Evolutionary conservation across 2,329 filamentous ascomycete species (phyloP).

Genomic region (Massarina eburnea): DNA sequence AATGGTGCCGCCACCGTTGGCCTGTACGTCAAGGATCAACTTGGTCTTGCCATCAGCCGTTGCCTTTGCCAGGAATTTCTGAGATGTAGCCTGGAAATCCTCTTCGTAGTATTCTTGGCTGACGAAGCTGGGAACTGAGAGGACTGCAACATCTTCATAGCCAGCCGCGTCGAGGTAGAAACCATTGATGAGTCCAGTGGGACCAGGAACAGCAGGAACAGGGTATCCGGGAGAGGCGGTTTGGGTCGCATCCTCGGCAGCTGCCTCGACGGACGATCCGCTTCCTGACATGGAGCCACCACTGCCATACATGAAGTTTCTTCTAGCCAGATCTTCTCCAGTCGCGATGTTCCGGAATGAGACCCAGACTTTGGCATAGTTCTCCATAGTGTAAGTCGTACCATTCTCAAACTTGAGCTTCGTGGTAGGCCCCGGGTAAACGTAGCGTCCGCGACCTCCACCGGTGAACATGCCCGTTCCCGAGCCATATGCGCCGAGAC

Average conservation of each 20-base stretch:
- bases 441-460: slow-evolving; percentile 46
- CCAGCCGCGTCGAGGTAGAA: slow-evolving; percentile 48
- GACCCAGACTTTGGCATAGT: slow-evolving; percentile 44
- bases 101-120: slow-evolving; percentile 19
- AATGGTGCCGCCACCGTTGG: slow-evolving; percentile 62
- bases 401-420: slow-evolving; percentile 51
- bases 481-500: slow-evolving; percentile 43
- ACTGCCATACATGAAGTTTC: slow-evolving; percentile 38
- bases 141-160: slow-evolving; percentile 50
- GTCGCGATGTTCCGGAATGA: slow-evolving; percentile 44
- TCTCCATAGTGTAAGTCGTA: slow-evolving; percentile 42
- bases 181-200: slow-evolving; percentile 47
- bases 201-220: slow-evolving; percentile 41
- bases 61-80: slow-evolving; percentile 46
- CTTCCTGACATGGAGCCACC: slow-evolving; percentile 3
- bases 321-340: slow-evolving; percentile 44
- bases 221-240: slow-evolving; percentile 47
- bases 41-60: slow-evolving; percentile 58
- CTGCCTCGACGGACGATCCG: slow-evolving; percentile 1
- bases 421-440: slow-evolving; percentile 48
- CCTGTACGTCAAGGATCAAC: slow-evolving; percentile 61
- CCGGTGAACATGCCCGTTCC: slow-evolving; percentile 48
- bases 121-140: slow-evolving; percentile 47
- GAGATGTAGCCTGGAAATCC: slow-evolving; percentile 45
- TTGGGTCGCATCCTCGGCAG: slow-evolving; percentile 11